Conservation (phyloP, 169 alveolate species). For the Fabrea salina region DNA sequence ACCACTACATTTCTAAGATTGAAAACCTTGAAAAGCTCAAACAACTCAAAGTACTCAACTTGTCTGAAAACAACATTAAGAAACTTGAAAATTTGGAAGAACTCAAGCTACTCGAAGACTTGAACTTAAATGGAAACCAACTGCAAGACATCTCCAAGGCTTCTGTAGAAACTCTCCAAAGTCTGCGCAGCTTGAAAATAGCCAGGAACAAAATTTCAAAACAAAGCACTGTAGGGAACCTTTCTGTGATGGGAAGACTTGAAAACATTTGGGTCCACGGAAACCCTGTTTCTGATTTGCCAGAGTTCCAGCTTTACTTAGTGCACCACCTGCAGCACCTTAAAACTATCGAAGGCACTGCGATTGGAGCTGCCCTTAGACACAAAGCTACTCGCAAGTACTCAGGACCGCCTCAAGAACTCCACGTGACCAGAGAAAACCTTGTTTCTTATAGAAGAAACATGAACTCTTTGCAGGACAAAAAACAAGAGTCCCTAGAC, state of each 20-base stretch:
- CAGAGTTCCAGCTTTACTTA: neutral
- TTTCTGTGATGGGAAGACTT: neutral
- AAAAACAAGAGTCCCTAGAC: neutral
- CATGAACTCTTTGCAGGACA: neutral
- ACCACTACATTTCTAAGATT: slow-evolving; percentile 17
- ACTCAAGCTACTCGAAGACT: neutral
- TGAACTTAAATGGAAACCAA: slow-evolving; percentile 4
- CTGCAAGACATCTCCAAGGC: neutral
- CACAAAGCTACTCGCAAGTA: neutral
- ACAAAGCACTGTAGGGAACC: neutral
- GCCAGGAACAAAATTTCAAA: neutral
- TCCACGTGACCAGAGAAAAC: neutral
- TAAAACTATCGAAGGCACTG: neutral
- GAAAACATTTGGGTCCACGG: neutral
- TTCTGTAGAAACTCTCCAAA: neutral
- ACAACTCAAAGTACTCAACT: neutral
- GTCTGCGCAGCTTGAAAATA: neutral
- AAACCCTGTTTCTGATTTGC: neutral
- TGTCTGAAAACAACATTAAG: neutral
- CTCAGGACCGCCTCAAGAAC: slow-evolving; percentile 20
- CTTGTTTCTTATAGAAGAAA: neutral
- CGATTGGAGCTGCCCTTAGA: neutral
- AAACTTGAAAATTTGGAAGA: neutral
- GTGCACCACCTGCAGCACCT: neutral
- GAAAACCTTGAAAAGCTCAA: slow-evolving; percentile 10